These are phyloP conservation scores for Sisymbrium altissimum DNA, from an alignment of 345 rosid genomes.

Conservation along the genomic window DNA sequence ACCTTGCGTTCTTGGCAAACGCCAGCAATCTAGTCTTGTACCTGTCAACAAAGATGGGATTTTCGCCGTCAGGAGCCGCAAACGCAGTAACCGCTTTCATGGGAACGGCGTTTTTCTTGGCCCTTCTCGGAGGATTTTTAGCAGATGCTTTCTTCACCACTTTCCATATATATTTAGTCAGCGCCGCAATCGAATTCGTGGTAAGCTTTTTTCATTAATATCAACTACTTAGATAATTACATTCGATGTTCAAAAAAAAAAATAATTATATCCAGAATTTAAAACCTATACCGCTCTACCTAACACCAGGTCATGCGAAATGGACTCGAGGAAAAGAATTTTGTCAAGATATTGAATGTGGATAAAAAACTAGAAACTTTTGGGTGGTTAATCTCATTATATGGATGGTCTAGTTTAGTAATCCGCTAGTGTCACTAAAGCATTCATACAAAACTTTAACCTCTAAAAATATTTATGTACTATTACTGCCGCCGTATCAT, in stretches of 20 bases:
- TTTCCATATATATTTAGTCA: constrained; percentile 57
- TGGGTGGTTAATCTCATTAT: neutral
- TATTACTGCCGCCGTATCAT: no score
- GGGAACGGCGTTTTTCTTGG: constrained; percentile 88
- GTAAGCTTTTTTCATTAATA: constrained; percentile 35
- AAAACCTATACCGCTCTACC: neutral
- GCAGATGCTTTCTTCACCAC: constrained; percentile 76
- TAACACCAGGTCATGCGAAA: constrained; percentile 15
- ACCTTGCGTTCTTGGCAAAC: constrained; percentile 80
- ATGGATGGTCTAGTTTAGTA: no score
- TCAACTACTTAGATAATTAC: neutral
- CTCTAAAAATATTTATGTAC: neutral
- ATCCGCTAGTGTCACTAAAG: no score
- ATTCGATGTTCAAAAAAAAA: no score
- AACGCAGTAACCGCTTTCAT: constrained; percentile 80
- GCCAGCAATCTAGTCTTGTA: constrained; percentile 93
- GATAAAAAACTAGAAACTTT: neutral
- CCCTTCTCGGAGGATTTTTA: constrained; percentile 83
- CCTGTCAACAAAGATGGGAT: constrained; percentile 65
- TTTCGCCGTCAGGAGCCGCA: constrained; percentile 78
- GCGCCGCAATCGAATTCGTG: constrained; percentile 68
- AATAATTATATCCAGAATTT: neutral
- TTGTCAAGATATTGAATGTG: neutral
- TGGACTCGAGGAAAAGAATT: neutral
- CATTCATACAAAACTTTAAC: no score